Evolutionary conservation across 2,329 filamentous ascomycete genomes (phyloP).

Genomic region (Hypoxylon sp.): DNA sequence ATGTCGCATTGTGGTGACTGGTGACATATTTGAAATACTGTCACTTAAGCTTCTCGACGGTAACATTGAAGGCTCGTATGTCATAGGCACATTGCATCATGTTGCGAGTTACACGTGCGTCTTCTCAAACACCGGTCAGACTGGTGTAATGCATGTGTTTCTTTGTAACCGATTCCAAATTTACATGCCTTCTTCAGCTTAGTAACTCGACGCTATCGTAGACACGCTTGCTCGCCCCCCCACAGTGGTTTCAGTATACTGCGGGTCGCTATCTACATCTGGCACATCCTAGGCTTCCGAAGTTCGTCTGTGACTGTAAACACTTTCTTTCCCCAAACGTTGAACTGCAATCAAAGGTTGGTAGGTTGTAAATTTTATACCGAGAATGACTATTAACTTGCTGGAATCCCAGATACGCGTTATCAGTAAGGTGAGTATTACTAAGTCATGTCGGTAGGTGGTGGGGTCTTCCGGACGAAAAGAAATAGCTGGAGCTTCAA

Average conservation of each 20-base stretch:
- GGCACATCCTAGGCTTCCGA: slow-evolving; percentile 12
- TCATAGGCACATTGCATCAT: slow-evolving; percentile 1
- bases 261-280: slow-evolving; percentile 19
- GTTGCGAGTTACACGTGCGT: slow-evolving; percentile 13
- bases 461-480: slow-evolving; percentile 18
- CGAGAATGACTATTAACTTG: slow-evolving; percentile 20
- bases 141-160: slow-evolving; percentile 6
- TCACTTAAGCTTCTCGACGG: slow-evolving; percentile 14
- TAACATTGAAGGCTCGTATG: slow-evolving; percentile 2
- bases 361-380: slow-evolving; percentile 36
- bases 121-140: slow-evolving; percentile 13
- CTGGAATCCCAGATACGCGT: neutral
- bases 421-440: slow-evolving; percentile 26
- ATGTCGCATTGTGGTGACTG: slow-evolving; percentile 24
- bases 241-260: slow-evolving; percentile 7
- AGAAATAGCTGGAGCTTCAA: neutral
- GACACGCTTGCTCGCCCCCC: slow-evolving; percentile 16
- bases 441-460: slow-evolving; percentile 29
- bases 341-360: slow-evolving; percentile 22
- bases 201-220: slow-evolving; percentile 15
- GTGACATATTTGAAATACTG: slow-evolving; percentile 36
- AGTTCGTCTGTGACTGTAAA: neutral
- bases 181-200: slow-evolving; percentile 33
- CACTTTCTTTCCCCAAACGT: slow-evolving; percentile 33
- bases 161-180: slow-evolving; percentile 41